Evolutionary conservation across 2,329 filamentous ascomycete genomes (phyloP), one percentile per base, ranked within the genome.

Genomic region (Claviceps fusiformis): DNA sequence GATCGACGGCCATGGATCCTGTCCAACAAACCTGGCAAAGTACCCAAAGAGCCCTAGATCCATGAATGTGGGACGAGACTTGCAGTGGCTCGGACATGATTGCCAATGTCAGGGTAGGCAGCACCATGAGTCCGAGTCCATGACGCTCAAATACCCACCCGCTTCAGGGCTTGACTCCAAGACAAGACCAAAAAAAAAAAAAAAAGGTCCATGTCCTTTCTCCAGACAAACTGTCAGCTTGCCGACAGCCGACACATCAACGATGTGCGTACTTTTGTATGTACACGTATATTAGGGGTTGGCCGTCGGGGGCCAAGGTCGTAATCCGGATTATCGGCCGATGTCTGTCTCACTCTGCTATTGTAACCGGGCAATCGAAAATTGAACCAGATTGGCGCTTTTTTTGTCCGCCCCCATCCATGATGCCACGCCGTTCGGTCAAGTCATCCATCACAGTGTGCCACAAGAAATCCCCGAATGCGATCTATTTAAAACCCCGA

Each of bases 1-100:
- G 79, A 89, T 59, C 79, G 78, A 63, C 78, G 91, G 65, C 90
- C 91, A 1, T 97, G 91, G 89, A 76, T 93, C 55, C 67, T 91
- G 54, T 87, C 85, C 1, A 85, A 86, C 59, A 86, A 82, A 68
- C 85, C 85, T 5, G 86, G 86, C 27, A 85, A 80, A 64, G 74
- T 85, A 62, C 83, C 83, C n/a, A 82, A 81, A 64, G 77, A 82
- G 66, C 73, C 71, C 54, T 76, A 62, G 67, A 60, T 60, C 44
- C 15, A 39, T 53, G 15, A 11, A 53, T 10, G 4, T 19, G 43
- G 43, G 6, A 45, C 11, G 24, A 7, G n/a, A 17, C 39, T 41
- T 17, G 39, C 15, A 15, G 39, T 15, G 5, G 7, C 39, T 15
- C 39, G n/a, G 3, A 41, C 5, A 17, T n/a, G n/a, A n/a, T n/a